Evolutionary conservation across 2,329 filamentous ascomycete species (phyloP), one percentile per base, ranked within the genome.

Genomic region (Fusarium secorum): DNA sequence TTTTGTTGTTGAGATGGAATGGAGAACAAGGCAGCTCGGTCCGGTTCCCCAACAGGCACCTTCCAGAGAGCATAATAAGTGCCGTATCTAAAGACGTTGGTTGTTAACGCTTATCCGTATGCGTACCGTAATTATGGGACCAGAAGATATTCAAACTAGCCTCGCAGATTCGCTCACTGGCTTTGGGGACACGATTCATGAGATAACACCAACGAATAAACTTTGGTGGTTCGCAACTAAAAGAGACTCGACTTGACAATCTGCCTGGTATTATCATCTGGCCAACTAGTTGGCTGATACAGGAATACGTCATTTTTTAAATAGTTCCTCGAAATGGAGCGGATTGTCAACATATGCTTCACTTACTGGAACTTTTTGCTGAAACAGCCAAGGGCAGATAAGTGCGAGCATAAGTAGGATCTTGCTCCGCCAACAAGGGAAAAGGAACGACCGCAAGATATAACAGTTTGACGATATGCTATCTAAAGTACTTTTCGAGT

Each of bases 41-140:
- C 45, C 18, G 41, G 39, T 54, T 41, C 30, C 35, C 36, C 24
- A 61, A 45, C n/a, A 55, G 54, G 11, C 35, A 33, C 33, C 24
- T 42, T 24, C 24, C 18, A 61, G 26, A 14, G 35, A 38, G 33
- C 41, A 44, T 44, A 36, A 56, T 24, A 28, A 46, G 45, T 52
- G 15, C 18, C n/a, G n/a, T 44, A 49, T 44, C 38, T 18, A 30
- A 44, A 33, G 28, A 41, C 33, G 57, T 55, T 22, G 51, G 67
- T 45, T 26, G 30, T 60, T 61, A 54, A 30, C 46, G 36, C 42
- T 58, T 32, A 51, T 65, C 59, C 55, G 59, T 36, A 65, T 68
- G 30, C 36, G 64, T 59, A 71, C 38, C 17, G 20, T 17, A 52
- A 33, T 38, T 35, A 28, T 44, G 42, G 51, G 33, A 30, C 17